These are phyloP conservation scores for Fraxinus nigra DNA, from an alignment of 305 asterid genomes.

Conservation along the genomic window DNA sequence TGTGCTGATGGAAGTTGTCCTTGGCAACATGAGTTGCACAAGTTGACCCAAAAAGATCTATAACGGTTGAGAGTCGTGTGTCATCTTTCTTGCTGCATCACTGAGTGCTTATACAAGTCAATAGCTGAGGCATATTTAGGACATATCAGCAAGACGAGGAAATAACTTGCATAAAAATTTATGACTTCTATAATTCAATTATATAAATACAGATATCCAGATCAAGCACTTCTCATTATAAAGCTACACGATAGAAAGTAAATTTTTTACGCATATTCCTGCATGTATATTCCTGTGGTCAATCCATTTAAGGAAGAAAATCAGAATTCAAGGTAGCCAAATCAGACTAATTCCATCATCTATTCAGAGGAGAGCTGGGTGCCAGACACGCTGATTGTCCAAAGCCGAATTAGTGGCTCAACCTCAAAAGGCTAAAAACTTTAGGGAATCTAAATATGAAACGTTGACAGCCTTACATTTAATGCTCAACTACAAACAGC, in stretches of 20 bases:
- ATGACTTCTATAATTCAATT: neutral
- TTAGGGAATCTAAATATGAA: neutral
- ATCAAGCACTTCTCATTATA: neutral
- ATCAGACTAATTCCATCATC: neutral
- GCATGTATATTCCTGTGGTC: neutral
- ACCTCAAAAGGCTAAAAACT: neutral
- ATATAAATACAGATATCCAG: neutral
- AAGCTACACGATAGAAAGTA: neutral
- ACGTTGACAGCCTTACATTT: neutral
- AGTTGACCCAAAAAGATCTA: neutral
- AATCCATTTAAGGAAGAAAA: constrained; percentile 1
- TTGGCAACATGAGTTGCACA: neutral
- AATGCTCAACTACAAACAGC: neutral
- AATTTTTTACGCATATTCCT: neutral
- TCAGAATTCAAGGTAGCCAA: constrained; percentile 4
- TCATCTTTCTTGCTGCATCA: constrained; percentile 3
- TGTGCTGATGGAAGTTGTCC: neutral
- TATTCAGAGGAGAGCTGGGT: neutral
- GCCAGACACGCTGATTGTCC: neutral
- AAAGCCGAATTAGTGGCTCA: neutral
- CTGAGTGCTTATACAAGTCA: neutral
- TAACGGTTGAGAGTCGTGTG: neutral
- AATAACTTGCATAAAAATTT: neutral
- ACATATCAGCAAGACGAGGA: neutral
- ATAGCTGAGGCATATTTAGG: neutral